Base-by-base conservation (phyloP, 768 basidiomycete genomes). In the Trametes cingulata region DNA sequence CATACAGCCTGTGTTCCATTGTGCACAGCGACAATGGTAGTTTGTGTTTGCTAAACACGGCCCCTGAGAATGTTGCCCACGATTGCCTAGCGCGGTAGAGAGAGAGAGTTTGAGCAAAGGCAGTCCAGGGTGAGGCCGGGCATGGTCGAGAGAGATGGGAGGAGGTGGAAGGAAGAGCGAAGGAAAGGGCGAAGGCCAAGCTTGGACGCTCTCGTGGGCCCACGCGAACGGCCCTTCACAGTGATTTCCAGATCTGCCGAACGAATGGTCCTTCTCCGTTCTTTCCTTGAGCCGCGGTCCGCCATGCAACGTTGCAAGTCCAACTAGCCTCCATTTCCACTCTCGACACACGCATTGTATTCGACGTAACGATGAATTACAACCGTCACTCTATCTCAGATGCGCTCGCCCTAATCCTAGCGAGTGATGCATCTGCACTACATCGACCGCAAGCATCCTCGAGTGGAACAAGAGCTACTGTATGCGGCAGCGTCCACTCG, bases 191-290 rank as follows among this genome's bases (percentile, higher is more conserved):
- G 19, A 33, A 45, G 39, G 61, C 58, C 61, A 60, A 54, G 58
- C 56, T 61, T 20, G 56, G 61, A 63, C 61, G 61, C 61, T 48
- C 56, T 53, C 48, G 51, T 49, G 43, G 37, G 61, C 59, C 68
- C 68, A 69, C 68, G 68, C 66, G 68, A 69, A 64, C 52, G 48
- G 51, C 65, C 56, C 60, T 69, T 65, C 64, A 67, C 64, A 36
- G 64, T 65, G 66, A 69, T 61, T 52, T 53, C 49, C 41, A 55
- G 41, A 60, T 46, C 58, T 60, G 57, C 64, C 62, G 62, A 53
- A 50, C 24, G 52, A 61, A 52, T 45, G 43, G 37, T 27, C 17
- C 42, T 40, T 48, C 60, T 54, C 46, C 40, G 48, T 55, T 50
- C 60, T 54, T 55, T 55, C 47, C 33, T 61, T 55, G 39, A 50